phyloP scores from a whole-genome alignment of 2,329 filamentous ascomycete species.

The Penicillium sp. region DNA sequence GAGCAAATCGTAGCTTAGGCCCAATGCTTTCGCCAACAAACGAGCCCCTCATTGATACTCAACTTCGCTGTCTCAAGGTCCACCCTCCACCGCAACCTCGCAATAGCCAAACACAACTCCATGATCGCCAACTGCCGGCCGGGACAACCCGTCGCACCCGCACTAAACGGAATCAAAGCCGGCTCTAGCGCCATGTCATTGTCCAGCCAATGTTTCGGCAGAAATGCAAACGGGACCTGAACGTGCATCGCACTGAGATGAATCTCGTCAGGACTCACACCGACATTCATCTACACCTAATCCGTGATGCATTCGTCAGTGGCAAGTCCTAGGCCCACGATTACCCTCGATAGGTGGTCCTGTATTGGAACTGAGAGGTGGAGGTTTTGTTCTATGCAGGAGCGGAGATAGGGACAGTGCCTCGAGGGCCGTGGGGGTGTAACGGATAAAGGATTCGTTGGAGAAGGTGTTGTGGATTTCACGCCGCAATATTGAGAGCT shows the following conservation, averaged over 20 bases:
- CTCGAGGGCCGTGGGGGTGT: too few species aligned
- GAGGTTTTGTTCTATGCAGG: neutral
- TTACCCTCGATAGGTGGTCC: too few species aligned
- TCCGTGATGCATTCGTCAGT: neutral
- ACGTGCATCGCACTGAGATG: neutral
- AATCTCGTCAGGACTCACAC: neutral
- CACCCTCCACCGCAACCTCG: neutral
- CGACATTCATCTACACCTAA: neutral
- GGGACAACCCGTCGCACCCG: neutral
- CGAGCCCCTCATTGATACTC: neutral
- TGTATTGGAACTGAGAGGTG: too few species aligned
- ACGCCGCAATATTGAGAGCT: neutral
- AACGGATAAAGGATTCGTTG: neutral
- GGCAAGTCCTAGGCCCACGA: neutral
- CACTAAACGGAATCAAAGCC: neutral
- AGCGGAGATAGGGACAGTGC: neutral
- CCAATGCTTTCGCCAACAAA: neutral
- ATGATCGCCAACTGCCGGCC: neutral
- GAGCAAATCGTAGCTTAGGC: neutral
- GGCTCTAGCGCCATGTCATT: neutral
- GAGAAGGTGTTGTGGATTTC: neutral
- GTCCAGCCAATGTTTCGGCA: neutral
- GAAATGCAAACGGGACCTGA: neutral
- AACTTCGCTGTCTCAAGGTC: neutral
- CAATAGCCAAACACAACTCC: neutral